Percentiles rank a stretch among this genome's conserved stretches.
Evolutionary conservation across 139 green algal genomes (phyloP).

Genomic region (Volvox africanus): DNA sequence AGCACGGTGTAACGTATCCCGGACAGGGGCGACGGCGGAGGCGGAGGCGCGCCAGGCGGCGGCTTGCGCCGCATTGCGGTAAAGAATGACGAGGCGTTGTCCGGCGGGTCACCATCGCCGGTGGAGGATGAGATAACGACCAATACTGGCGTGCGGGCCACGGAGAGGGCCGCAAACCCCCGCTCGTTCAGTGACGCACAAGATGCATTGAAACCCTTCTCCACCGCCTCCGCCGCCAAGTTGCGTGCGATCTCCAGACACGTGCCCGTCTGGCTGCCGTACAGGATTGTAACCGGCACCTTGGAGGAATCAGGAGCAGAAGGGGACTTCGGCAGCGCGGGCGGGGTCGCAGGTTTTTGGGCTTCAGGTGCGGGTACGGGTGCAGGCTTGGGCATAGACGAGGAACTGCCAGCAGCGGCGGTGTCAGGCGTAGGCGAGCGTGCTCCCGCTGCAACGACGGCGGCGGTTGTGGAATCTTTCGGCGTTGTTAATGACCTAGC

Average conservation of each 20-base stretch:
- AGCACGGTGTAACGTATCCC: slow-evolving; percentile 89
- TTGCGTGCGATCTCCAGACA: slow-evolving; percentile 91
- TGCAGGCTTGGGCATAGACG: not conserved
- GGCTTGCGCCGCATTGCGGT: slow-evolving; percentile 67
- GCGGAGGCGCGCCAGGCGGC: not conserved
- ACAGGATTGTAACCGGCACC: slow-evolving; percentile 75
- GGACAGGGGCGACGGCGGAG: slow-evolving; percentile 52
- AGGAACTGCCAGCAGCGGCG: not conserved
- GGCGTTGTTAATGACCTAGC: not conserved
- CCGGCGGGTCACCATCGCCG: slow-evolving; percentile 93
- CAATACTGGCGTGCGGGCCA: slow-evolving; percentile 62
- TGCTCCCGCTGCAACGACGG: not conserved
- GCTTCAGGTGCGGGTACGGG: not conserved
- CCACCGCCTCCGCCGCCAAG: slow-evolving; percentile 82
- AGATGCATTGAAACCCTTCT: slow-evolving; percentile 57
- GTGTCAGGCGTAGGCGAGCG: not conserved
- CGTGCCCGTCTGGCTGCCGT: slow-evolving; percentile 94
- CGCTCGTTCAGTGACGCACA: slow-evolving; percentile 84
- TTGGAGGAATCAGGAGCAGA: not conserved
- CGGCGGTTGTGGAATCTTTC: not conserved
- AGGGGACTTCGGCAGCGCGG: not conserved
- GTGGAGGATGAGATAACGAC: slow-evolving; percentile 70
- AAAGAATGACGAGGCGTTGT: slow-evolving; percentile 90
- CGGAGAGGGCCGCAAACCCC: slow-evolving; percentile 70
- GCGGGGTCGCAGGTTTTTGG: not conserved